These are phyloP conservation scores for Tausonia pullulans DNA, from an alignment of 1,284 basidiomycete genomes.

Conservation along the genomic window DNA sequence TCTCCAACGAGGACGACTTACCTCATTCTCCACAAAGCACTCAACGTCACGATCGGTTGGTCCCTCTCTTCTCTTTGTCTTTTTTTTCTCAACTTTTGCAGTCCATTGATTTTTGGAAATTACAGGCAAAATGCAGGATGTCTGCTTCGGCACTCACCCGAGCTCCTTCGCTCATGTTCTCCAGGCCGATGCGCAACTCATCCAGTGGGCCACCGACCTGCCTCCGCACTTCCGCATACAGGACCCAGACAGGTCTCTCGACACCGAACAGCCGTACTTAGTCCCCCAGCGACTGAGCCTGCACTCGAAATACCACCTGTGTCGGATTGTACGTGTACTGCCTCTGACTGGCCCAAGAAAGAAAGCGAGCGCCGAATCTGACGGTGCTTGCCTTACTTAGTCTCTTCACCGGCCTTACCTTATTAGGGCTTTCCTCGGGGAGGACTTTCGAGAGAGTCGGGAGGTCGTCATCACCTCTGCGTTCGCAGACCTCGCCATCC, in stretches of 20 bases:
- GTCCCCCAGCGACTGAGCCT: slow-evolving; percentile 24
- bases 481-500: slow-evolving; percentile 4
- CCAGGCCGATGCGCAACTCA: slow-evolving; percentile 22
- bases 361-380: slow-evolving; percentile 23
- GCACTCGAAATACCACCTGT: slow-evolving; percentile 14
- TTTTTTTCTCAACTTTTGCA: neutral
- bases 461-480: slow-evolving; percentile 3
- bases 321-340: neutral
- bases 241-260: slow-evolving; percentile 20
- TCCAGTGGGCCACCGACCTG: slow-evolving; percentile 20
- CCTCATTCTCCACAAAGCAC: slow-evolving; percentile 24
- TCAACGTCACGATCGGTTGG: slow-evolving; percentile 24
- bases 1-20: slow-evolving; percentile 24
- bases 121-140: slow-evolving; percentile 16
- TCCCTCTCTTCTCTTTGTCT: no score
- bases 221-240: slow-evolving; percentile 24
- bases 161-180: slow-evolving; percentile 23
- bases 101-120: neutral
- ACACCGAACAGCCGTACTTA: slow-evolving; percentile 21
- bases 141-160: slow-evolving; percentile 24
- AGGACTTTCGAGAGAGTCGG: neutral
- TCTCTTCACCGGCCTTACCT: slow-evolving; percentile 26
- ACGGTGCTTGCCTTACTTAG: no score
- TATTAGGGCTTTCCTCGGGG: slow-evolving; percentile 16
- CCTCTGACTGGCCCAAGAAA: slow-evolving; percentile 15